phyloP scores from a whole-genome alignment of 306 rosid genomes.

The Inga oerstediana region DNA sequence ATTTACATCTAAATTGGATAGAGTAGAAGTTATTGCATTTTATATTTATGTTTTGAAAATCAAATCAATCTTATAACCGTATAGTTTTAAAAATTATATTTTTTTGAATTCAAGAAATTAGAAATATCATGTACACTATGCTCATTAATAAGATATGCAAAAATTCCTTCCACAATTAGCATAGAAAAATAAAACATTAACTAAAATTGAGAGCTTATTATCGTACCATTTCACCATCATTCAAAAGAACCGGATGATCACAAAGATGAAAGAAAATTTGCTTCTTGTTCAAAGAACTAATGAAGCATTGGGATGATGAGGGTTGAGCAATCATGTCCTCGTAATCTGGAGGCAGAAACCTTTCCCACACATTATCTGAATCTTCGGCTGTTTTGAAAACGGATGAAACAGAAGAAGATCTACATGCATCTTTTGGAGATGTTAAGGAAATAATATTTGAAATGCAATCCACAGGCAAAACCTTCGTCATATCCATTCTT shows the following conservation, averaged over 20 bases:
- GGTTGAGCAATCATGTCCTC: background rate
- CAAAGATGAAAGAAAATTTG: slow-evolving; percentile 11
- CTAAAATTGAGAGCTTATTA: background rate
- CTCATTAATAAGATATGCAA: background rate
- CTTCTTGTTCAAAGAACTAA: background rate
- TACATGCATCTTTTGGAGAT: slow-evolving; percentile 27
- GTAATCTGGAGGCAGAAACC: background rate
- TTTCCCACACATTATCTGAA: slow-evolving; percentile 10
- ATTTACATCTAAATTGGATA: background rate
- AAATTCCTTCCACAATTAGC: background rate
- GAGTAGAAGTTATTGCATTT: background rate
- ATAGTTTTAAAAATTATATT: too few relatives aligned
- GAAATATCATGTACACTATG: background rate
- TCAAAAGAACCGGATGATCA: background rate
- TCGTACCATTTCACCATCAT: background rate
- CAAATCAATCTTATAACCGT: background rate
- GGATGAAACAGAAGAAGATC: background rate
- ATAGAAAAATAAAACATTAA: background rate
- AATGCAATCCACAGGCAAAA: slow-evolving; percentile 8
- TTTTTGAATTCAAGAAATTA: too few relatives aligned
- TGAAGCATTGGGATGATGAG: background rate
- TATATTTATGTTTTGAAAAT: too few relatives aligned
- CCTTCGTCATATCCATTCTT: background rate
- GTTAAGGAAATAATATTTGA: slow-evolving; percentile 11
- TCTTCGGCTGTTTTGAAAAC: background rate